Conservation (phyloP, 495 filamentous ascomycete species). For the Hypoxylon lenormandii region DNA sequence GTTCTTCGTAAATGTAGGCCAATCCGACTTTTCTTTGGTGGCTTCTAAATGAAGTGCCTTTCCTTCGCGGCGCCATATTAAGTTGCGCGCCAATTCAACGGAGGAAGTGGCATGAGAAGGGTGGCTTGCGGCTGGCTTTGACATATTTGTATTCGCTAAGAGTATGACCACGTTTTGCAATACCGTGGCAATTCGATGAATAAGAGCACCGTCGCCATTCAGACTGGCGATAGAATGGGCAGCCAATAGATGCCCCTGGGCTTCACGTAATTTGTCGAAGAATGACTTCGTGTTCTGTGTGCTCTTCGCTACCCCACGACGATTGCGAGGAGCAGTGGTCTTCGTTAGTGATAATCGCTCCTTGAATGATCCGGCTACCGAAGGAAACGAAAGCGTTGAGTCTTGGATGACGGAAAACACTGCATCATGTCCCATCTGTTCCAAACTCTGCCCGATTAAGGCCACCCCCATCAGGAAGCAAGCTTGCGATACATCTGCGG, state of each 20-base stretch:
- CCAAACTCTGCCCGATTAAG: constrained; percentile 69
- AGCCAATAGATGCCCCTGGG: constrained; percentile 69
- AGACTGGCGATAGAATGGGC: constrained; percentile 66
- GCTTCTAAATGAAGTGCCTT: constrained; percentile 61
- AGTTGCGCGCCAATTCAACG: constrained; percentile 71
- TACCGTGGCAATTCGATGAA: constrained; percentile 69
- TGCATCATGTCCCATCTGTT: constrained; percentile 79
- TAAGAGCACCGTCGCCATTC: constrained; percentile 58
- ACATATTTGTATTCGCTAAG: constrained; percentile 68
- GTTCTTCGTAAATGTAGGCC: constrained; percentile 46
- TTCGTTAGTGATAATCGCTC: constrained; percentile 44
- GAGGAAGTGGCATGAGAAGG: constrained; percentile 70
- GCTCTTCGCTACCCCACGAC: constrained; percentile 37
- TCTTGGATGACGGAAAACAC: constrained; percentile 90
- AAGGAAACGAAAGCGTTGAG: constrained; percentile 86
- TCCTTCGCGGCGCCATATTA: constrained; percentile 70
- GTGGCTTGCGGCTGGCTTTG: constrained; percentile 54
- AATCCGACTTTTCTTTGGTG: constrained; percentile 45
- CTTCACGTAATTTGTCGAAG: constrained; percentile 69
- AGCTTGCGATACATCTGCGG: constrained; percentile 58
- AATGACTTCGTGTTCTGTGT: constrained; percentile 57
- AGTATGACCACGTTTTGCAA: constrained; percentile 73
- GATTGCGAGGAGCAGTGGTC: constrained; percentile 47
- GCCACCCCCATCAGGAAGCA: constrained; percentile 70
- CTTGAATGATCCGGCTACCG: constrained; percentile 58